Evolutionary conservation across 305 asterid species (phyloP), one percentile per base, ranked within the genome.

Genomic region (Caryopteris hybrid): DNA sequence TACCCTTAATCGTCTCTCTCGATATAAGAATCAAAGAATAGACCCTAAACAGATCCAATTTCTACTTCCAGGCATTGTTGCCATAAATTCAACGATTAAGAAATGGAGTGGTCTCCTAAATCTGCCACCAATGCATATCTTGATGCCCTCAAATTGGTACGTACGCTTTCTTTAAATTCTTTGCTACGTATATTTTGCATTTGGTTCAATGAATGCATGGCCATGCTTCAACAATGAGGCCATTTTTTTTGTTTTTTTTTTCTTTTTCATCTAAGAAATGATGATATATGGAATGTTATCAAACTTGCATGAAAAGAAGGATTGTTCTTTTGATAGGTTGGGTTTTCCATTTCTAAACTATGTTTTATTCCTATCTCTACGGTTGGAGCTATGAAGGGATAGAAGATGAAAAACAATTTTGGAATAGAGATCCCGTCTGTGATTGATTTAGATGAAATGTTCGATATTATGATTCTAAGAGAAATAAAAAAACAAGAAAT

Each of bases 61-160:
- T 18, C 42, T 52, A 50, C 68, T 58, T 69, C 42, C 60, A 29
- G 50, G 42, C 61, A 50, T 25, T 58, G 9, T 53, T 43, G 25
- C 34, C 47, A 46, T 58, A 5, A 51, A 45, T 68, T 31, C 51
- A 57, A 52, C 39, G 22, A 71, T 18, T 52, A 52, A 54, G 29
- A 43, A 64, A 79, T 79, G 90, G 88, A 85, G 48, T 87, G 94
- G 94, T 84, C 91, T 38, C 72, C 80, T 13, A 72, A 43, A 74
- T 76, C 66, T 70, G 94, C 94, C 43, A 72, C 87, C 56, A 84
- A 79, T 74, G 91, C 94, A 72, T 87, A 81, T 72, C 80, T 87
- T 59, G 91, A 87, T 72, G 78, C 91, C 80, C 74, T 84, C 52
- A 78, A 80, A 69, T 75, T 87, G 87, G 94, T 87, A 70, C 11